These are phyloP conservation scores for Halophytophthora polymorphica DNA, from an alignment of 352 stramenopile genomes.

Conservation along the genomic window DNA sequence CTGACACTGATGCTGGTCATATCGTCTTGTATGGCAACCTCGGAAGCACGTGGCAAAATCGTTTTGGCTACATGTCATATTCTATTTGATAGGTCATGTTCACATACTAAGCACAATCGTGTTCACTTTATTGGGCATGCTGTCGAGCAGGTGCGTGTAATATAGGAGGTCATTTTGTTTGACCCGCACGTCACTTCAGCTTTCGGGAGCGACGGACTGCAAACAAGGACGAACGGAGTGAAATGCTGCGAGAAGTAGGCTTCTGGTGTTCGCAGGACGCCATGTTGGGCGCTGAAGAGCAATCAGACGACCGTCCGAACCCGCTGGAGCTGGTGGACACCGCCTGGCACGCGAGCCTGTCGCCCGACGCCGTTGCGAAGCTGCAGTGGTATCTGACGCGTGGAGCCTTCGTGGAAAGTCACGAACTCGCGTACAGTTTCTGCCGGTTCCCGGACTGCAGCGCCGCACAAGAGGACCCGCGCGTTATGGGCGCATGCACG, in stretches of 20 bases:
- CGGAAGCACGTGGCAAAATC: no score
- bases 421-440: conserved; percentile 81
- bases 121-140: no score
- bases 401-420: conserved; percentile 62
- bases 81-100: no score
- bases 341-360: conserved; percentile 32
- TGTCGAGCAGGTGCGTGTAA: no score
- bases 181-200: no score
- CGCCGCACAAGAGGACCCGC: conserved; percentile 30
- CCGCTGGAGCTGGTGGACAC: conserved; percentile 51
- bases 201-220: no score
- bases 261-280: conserved; percentile 43
- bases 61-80: no score
- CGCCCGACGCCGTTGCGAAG: conserved; percentile 11
- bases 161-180: no score
- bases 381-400: conserved; percentile 63
- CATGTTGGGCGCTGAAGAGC: background rate
- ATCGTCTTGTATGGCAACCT: no score
- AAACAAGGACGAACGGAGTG: background rate
- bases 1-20: no score
- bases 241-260: conserved; percentile 45
- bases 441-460: conserved; percentile 63
- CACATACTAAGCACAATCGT: no score
- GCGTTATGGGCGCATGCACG: conserved; percentile 66
- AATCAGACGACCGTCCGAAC: conserved; percentile 32